These are phyloP conservation scores for Epichloe sibirici DNA, from an alignment of 2,329 filamentous ascomycete species.

Conservation along the genomic window DNA sequence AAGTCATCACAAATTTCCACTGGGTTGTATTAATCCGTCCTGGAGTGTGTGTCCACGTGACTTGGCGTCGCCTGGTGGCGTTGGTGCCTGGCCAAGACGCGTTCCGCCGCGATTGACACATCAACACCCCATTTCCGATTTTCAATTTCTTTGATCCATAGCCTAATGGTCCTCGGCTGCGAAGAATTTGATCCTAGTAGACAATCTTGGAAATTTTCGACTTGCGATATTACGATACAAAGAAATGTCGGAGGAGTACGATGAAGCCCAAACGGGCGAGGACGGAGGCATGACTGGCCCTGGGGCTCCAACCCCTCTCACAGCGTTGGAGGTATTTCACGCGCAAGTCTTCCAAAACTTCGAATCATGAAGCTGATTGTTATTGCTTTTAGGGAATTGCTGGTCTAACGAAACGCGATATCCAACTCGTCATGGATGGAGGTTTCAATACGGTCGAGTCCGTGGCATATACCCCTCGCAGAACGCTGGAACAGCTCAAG, in stretches of 20 bases:
- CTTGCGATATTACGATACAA: neutral
- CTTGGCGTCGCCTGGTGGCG: conserved; percentile 22
- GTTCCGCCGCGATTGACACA: conserved; percentile 11
- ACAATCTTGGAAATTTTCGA: neutral
- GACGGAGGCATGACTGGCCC: conserved; percentile 67
- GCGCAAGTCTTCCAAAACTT: neutral
- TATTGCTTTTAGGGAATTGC: conserved; percentile 54
- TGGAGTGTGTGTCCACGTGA: conserved; percentile 19
- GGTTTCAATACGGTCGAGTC: conserved; percentile 94
- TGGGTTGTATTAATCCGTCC: neutral
- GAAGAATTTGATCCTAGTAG: neutral
- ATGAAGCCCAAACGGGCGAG: conserved; percentile 54
- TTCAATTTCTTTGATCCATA: neutral
- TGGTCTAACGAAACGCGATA: conserved; percentile 87
- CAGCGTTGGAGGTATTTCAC: conserved; percentile 64
- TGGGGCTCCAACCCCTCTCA: conserved; percentile 84
- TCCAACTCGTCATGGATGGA: conserved; percentile 82
- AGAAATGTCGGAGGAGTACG: conserved; percentile 43
- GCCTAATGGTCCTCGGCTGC: neutral
- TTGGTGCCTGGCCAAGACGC: conserved; percentile 20
- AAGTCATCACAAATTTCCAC: no score
- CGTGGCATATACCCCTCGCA: conserved; percentile 79
- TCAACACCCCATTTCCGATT: neutral
- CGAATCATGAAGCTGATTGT: neutral
- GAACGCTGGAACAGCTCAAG: conserved; percentile 86